Percentiles rank a stretch among this genome's conserved stretches.
Conservation (phyloP, 2,329 filamentous ascomycete species). For the Diaporthe longicolla region DNA sequence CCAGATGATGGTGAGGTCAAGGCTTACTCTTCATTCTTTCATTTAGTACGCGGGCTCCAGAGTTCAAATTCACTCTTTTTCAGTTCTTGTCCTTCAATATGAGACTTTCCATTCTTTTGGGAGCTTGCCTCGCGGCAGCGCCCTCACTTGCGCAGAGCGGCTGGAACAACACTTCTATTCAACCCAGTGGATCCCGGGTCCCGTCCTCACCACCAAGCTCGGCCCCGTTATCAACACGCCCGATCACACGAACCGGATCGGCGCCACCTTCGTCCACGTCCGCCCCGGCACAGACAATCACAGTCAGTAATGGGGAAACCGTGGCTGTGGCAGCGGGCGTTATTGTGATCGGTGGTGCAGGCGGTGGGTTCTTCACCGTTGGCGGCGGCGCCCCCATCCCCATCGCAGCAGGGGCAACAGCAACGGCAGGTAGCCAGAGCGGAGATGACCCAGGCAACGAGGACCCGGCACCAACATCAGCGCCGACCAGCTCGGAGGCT, state of each 20-base stretch:
- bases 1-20: not conserved
- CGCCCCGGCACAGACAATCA: not conserved
- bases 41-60: not conserved
- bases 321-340: not conserved
- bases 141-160: slow-evolving; percentile 22
- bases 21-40: slow-evolving; percentile 4
- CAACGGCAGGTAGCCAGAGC: not conserved
- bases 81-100: not conserved
- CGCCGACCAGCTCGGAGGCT: not conserved
- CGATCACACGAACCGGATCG: slow-evolving; percentile 2
- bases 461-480: not conserved
- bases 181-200: not conserved
- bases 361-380: slow-evolving; percentile 11
- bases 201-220: slow-evolving; percentile 14
- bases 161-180: slow-evolving; percentile 15
- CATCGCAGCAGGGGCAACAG: slow-evolving; percentile 22
- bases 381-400: slow-evolving; percentile 5
- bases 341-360: not conserved
- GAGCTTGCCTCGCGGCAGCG: not conserved
- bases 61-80: not conserved
- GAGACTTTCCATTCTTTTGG: slow-evolving; percentile 29
- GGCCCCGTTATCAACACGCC: not conserved
- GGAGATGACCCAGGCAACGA: not conserved
- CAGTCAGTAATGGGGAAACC: slow-evolving; percentile 18
- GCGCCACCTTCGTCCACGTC: not conserved